A percentile compares a stretch with the other conserved stretches of the same genome.
These are phyloP conservation scores for Cornus suecica DNA, from an alignment of 148 eudicot species.

Conservation along the genomic window DNA sequence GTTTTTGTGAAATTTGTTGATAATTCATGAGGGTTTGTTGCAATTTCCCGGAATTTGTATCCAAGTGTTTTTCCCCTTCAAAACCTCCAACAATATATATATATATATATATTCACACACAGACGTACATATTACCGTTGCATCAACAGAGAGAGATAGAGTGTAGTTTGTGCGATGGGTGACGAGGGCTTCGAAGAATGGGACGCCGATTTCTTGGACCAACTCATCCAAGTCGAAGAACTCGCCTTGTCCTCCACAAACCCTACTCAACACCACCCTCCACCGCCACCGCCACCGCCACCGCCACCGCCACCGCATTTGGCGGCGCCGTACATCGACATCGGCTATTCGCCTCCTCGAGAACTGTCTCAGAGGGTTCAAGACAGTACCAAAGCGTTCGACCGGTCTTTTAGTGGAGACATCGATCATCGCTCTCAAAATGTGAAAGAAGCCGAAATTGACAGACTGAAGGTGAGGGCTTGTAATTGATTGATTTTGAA, in stretches of 20 bases:
- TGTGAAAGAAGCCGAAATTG: slow-evolving; percentile 37
- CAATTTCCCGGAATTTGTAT: too few relatives aligned
- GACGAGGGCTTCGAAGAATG: slow-evolving; percentile 48
- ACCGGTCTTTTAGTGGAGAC: not conserved
- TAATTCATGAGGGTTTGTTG: too few relatives aligned
- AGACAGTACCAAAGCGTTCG: slow-evolving; percentile 12
- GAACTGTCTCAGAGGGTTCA: slow-evolving; percentile 65
- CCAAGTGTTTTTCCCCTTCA: too few relatives aligned
- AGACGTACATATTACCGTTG: too few relatives aligned
- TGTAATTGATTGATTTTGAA: not conserved
- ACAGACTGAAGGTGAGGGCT: slow-evolving; percentile 49
- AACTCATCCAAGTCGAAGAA: slow-evolving; percentile 49
- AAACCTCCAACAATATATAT: too few relatives aligned
- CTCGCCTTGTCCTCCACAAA: slow-evolving; percentile 34
- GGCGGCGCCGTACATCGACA: slow-evolving; percentile 6
- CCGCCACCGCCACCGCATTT: slow-evolving; percentile 27
- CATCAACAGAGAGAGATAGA: not conserved
- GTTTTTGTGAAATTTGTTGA: too few relatives aligned
- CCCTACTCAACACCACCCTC: slow-evolving; percentile 27
- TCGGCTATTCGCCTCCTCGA: slow-evolving; percentile 75
- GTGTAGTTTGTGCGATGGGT: slow-evolving; percentile 19
- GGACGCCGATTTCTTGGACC: slow-evolving; percentile 52
- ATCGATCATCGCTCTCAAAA: slow-evolving; percentile 1
- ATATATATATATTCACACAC: too few relatives aligned
- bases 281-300: slow-evolving; percentile 28